Conservation (phyloP, 2,329 filamentous ascomycete genomes). For the Botrytis elliptica region DNA sequence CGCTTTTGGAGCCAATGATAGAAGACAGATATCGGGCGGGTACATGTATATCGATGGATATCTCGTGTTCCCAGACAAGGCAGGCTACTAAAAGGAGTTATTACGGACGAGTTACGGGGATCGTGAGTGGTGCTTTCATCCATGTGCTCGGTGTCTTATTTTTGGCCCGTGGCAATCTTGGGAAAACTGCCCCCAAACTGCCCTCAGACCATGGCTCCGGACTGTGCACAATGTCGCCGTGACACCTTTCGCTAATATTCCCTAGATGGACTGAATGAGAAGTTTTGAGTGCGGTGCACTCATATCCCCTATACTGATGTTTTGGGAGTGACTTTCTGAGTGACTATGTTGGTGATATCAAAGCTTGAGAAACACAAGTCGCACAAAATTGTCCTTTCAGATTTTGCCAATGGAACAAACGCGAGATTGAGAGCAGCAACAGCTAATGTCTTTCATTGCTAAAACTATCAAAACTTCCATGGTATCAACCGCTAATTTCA, state of each 20-base stretch:
- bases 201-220: not conserved
- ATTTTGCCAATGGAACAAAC: not conserved
- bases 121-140: not conserved
- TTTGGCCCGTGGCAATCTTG: not conserved
- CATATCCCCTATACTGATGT: not conserved
- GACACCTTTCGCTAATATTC: not conserved
- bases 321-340: no score
- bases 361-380: not conserved
- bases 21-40: not conserved
- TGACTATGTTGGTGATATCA: not conserved
- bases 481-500: not conserved
- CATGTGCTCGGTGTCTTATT: not conserved
- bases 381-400: not conserved
- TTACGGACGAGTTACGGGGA: not conserved
- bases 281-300: not conserved
- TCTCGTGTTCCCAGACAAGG: not conserved
- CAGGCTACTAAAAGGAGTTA: not conserved
- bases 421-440: not conserved
- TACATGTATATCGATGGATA: not conserved
- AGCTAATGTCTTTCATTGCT: not conserved
- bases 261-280: not conserved
- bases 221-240: not conserved
- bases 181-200: not conserved
- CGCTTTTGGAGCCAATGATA: constrained; percentile 1
- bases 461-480: not conserved